A percentile compares a stretch with the other conserved stretches of the same genome.
Conservation (phyloP, 2,329 filamentous ascomycete genomes). For the Dactylellina leptospora region DNA sequence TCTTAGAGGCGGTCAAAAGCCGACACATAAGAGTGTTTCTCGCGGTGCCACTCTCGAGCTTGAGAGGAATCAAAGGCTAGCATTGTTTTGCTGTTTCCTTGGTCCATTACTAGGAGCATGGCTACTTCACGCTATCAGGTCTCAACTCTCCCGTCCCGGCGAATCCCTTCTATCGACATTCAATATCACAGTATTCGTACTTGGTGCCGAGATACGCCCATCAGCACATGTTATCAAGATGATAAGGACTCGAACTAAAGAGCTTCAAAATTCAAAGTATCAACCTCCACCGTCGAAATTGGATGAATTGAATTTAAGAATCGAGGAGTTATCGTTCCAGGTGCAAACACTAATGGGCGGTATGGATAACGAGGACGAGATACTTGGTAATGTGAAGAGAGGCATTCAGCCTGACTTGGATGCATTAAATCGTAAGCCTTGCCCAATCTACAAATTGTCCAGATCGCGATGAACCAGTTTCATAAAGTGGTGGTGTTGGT, state of each 20-base stretch:
- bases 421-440: constrained; percentile 73
- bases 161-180: constrained; percentile 91
- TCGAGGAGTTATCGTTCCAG: constrained; percentile 70
- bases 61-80: constrained; percentile 76
- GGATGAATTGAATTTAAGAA: constrained; percentile 60
- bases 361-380: constrained; percentile 67
- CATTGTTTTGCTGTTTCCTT: constrained; percentile 79
- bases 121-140: constrained; percentile 80
- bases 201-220: constrained; percentile 85
- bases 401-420: constrained; percentile 85
- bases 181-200: constrained; percentile 88
- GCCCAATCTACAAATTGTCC: too few relatives aligned
- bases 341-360: constrained; percentile 64
- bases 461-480: neutral
- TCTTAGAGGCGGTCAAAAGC: constrained; percentile 58
- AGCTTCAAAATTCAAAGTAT: constrained; percentile 78
- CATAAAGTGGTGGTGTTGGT: too few relatives aligned
- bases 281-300: constrained; percentile 64
- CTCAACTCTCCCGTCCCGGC: constrained; percentile 80
- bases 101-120: constrained; percentile 82
- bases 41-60: constrained; percentile 69
- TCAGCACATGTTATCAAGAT: constrained; percentile 82
- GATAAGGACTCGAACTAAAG: constrained; percentile 78
- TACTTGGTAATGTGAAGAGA: constrained; percentile 63
- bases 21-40: constrained; percentile 17